Base-by-base conservation (phyloP, 1,284 basidiomycete genomes). In the Sporisorium sorghi region DNA sequence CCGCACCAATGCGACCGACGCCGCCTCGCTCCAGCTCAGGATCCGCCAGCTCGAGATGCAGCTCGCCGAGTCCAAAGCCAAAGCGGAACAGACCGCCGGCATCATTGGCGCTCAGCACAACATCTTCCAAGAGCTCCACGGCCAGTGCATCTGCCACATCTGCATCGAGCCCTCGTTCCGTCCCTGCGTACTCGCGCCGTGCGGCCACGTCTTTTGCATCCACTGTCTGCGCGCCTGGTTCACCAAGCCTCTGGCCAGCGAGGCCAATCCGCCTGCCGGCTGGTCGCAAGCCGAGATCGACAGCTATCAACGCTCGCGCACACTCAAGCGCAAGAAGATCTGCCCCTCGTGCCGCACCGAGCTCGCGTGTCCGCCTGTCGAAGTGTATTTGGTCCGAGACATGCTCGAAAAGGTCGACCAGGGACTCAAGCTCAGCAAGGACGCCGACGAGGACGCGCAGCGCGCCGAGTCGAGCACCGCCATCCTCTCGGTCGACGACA, bases 151-250 rank as follows among this genome's bases (percentile, higher is more conserved):
- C 44, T 80, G 79, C 51, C 66, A 71, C 51, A 72, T 80, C 35
- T 80, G 79, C 42, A 53, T 80, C 43, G 79, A 80, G 35, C 73
- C 77, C 23, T 64, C 66, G 30, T 80, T 73, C 69, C 66, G 79
- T 5, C 79, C 79, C 8, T 76, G 67, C 39, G 75, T 80, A 24
- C 62, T 83, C 7, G 70, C 79, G 3, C 82, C 82, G 0, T 83
- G 82, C 50, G 80, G 80, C 7, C 82, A 83, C 53, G 66, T 76
- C 15, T 83, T 81, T 37, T 83, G 82, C 57, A 77, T 81, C 10
- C 60, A 65, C 49, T 83, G 82, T 55, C 70, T 83, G 8, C 68
- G 78, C 10, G 60, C 68, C 14, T 83, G 79, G 79, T 83, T 83
- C 65, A 74, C 72, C 39, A 74, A 72, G 30, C 79, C 73, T 8